Base-by-base conservation (phyloP, 1,284 basidiomycete species). In the Trichosporon asahii region DNA sequence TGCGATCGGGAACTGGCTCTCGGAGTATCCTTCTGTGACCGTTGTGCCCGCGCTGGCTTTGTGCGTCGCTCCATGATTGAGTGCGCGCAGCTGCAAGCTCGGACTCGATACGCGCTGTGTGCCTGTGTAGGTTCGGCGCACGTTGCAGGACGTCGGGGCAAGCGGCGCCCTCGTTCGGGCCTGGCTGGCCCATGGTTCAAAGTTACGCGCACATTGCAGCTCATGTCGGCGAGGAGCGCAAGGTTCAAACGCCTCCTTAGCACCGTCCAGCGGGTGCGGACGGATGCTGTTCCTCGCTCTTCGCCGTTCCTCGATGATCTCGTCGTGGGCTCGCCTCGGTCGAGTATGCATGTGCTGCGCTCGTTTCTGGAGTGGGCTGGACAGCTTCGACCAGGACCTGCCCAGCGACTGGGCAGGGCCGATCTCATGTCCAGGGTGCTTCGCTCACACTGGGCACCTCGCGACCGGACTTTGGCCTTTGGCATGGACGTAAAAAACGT, bases 131-230 rank as follows among this genome's bases (percentile, higher is more conserved):
- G 46, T n/a, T 14, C 21, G 7, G 49, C 21, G 21, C 49, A 53
- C 49, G 21, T 53, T 53, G n/a, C 21, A 21, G 5, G 8, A n/a
- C 49, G 21, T 23, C 49, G 49, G 49, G 7, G 49, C 21, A 53
- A 53, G 49, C 44, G 44, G 21, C 49, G 49, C n/a, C 49, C 49
- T 23, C 49, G 49, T 53, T 53, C 23, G 49, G 49, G 49, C 49
- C 49, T 53, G 21, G 21, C 31, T 33, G 31, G 6, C 31, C 31
- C 31, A 9, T 33, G 49, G 21, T n/a, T 21, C 25, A 53, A 25
- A 53, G 49, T 53, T 53, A 53, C 49, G 49, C 49, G n/a, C 49
- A 53, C 49, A 53, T 53, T 53, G 49, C 49, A 53, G n/a, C 49
- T 53, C 49, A 53, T 53, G 49, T 53, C 49, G n/a, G 49, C 6